Percentiles rank a stretch among this genome's conserved stretches.
phyloP scores from a whole-genome alignment of 129 eudicot species.

The Heracleum sosnowskyi region DNA sequence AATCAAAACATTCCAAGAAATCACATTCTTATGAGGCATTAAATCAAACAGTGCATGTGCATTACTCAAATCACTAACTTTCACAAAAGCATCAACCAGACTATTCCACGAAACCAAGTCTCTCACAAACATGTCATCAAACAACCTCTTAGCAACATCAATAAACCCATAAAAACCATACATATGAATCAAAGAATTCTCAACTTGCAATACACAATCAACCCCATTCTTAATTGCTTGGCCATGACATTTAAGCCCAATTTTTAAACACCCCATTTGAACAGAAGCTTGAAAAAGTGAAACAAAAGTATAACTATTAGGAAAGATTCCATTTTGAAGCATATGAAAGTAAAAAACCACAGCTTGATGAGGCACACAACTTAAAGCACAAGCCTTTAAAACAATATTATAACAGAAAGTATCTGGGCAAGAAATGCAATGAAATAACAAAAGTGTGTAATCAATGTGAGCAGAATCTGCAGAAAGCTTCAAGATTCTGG shows the following conservation, averaged over 20 bases:
- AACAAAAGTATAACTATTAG: slow-evolving; percentile 65
- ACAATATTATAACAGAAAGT: slow-evolving; percentile 59
- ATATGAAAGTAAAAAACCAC: slow-evolving; percentile 45
- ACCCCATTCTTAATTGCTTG: slow-evolving; percentile 73
- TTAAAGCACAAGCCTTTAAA: slow-evolving; percentile 41
- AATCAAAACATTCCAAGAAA: slow-evolving; percentile 74
- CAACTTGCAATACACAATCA: slow-evolving; percentile 47
- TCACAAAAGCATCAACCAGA: slow-evolving; percentile 41
- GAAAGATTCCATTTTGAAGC: slow-evolving; percentile 39
- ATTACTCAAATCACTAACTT: slow-evolving; percentile 38
- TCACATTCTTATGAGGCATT: slow-evolving; percentile 63
- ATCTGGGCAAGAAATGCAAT: slow-evolving; percentile 38
- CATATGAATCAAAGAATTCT: slow-evolving; percentile 72
- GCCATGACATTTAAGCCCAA: slow-evolving; percentile 69
- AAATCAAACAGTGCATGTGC: slow-evolving; percentile 66
- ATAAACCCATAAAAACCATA: slow-evolving; percentile 55
- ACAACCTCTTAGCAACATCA: slow-evolving; percentile 45
- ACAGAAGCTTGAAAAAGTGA: slow-evolving; percentile 53
- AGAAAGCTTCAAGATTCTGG: slow-evolving; percentile 47
- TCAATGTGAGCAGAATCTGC: slow-evolving; percentile 24
- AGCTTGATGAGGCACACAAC: slow-evolving; percentile 33
- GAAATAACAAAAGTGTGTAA: slow-evolving; percentile 41
- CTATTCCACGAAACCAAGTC: slow-evolving; percentile 79
- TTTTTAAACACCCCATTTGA: slow-evolving; percentile 26
- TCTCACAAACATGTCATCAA: slow-evolving; percentile 48